A percentile compares a stretch with the other conserved stretches of the same genome.
Evolutionary conservation across 805 yeast genomes (phyloP).

Genomic region (Starmera pachycereana): DNA sequence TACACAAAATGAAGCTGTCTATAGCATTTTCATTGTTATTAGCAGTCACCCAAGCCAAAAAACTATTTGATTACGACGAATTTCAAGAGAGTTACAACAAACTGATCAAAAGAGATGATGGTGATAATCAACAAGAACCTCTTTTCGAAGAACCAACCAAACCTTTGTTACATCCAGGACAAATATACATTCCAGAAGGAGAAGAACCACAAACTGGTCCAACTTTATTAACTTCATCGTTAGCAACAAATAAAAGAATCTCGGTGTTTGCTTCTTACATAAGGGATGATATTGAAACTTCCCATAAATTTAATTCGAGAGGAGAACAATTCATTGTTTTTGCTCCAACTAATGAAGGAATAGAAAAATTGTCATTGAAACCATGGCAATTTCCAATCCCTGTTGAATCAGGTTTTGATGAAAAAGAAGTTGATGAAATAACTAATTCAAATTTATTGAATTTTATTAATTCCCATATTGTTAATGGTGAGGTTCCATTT

Average conservation of each 20-base stretch:
- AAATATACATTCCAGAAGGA: constrained; percentile 15
- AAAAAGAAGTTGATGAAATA: constrained; percentile 36
- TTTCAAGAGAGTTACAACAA: neutral
- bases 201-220: constrained; percentile 20
- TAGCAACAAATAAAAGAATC: constrained; percentile 28
- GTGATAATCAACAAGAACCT: constrained; percentile 5
- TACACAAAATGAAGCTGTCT: neutral
- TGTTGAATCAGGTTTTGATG: constrained; percentile 27
- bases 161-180: neutral
- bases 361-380: constrained; percentile 38
- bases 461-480: constrained; percentile 57
- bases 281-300: constrained; percentile 48
- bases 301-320: constrained; percentile 35
- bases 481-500: constrained; percentile 22
- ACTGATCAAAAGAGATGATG: neutral
- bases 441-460: constrained; percentile 40
- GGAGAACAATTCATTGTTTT: constrained; percentile 40
- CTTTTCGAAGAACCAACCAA: constrained; percentile 11
- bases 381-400: constrained; percentile 77
- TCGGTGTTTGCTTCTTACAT: constrained; percentile 60
- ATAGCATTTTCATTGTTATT: neutral
- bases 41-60: neutral
- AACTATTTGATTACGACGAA: neutral
- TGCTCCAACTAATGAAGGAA: constrained; percentile 63
- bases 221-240: constrained; percentile 19